phyloP scores from a whole-genome alignment of 257 asterid genomes.

The Fraxinus americana region DNA sequence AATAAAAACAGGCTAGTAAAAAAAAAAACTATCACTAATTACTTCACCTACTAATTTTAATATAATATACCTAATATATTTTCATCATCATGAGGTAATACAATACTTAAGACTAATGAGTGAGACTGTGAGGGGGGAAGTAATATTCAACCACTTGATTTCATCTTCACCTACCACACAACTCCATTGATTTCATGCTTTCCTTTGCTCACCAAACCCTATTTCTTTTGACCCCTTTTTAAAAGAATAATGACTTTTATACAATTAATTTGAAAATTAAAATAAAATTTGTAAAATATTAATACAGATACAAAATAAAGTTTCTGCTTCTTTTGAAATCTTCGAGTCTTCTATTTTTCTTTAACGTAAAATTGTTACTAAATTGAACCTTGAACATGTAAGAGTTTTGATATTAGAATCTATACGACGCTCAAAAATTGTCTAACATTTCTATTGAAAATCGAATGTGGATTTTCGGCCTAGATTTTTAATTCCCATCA shows the following conservation, averaged over 20 bases:
- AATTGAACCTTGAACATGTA: neutral
- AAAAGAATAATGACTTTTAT: neutral
- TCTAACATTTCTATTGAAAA: too few relatives aligned
- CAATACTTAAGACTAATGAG: neutral
- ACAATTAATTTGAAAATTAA: neutral
- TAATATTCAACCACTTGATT: neutral
- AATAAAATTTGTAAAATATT: too few relatives aligned
- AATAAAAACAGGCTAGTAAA: too few relatives aligned
- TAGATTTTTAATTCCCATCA: neutral
- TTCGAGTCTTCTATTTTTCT: too few relatives aligned
- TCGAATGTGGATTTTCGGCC: too few relatives aligned
- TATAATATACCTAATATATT: neutral
- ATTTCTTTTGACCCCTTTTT: neutral
- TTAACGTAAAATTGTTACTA: too few relatives aligned
- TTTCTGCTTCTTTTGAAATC: neutral
- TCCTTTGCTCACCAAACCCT: slow-evolving; percentile 1
- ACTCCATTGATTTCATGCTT: neutral
- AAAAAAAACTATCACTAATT: neutral
- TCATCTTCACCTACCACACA: neutral
- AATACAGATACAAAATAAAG: neutral
- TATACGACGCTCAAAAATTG: too few relatives aligned
- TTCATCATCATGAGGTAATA: neutral
- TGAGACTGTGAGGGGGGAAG: neutral
- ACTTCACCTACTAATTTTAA: neutral
- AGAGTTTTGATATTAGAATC: neutral